Evolutionary conservation across 352 stramenopile species (phyloP), one percentile per base, ranked within the genome.

Genomic region (Pseudoperonospora humuli): DNA sequence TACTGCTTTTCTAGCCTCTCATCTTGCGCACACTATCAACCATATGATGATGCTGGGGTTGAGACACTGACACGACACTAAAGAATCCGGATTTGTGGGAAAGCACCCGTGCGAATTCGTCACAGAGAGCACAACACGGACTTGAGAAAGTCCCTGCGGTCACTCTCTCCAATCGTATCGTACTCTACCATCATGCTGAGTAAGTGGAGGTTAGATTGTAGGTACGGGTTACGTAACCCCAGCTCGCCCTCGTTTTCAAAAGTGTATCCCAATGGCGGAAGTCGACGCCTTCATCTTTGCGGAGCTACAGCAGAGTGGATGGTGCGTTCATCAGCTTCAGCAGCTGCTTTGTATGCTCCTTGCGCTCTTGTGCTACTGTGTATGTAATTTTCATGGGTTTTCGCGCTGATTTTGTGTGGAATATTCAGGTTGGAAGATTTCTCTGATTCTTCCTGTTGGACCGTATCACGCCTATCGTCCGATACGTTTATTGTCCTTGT

Each of bases 291-390:
- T 76, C 42, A 60, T 80, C 36, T 61, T 67, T 9, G 41, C 68
- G 40, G 67, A 58, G 28, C 66, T 83, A 44, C 50, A 75, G 51
- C 71, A 83, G 29, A 74, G 55, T 43, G 62, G 52, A 3, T 76
- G 63, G 71, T 83, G 15, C 37, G 49, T 41, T 31, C 7, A 32
- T 13, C 21, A 3, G 4, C 10, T 29, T 28, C 0, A 18, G 39
- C 20, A n/a, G n/a, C 26, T 0, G 32, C 11, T 20, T 6, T 18
- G 2, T 28, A 7, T 19, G 0, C 5, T 33, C n/a, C 33, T 7
- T 8, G n/a, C n/a, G 9, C 8, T 1, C 3, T 28, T 21, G 9
- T 5, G 11, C 11, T 27, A 17, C 24, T 15, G 5, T 17, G 45
- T 11, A 28, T 37, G 20, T n/a, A 5, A 14, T 9, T 48, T 31